These are phyloP conservation scores for Penicillium verrucosum DNA, from an alignment of 2,329 filamentous ascomycete genomes.

Conservation along the genomic window DNA sequence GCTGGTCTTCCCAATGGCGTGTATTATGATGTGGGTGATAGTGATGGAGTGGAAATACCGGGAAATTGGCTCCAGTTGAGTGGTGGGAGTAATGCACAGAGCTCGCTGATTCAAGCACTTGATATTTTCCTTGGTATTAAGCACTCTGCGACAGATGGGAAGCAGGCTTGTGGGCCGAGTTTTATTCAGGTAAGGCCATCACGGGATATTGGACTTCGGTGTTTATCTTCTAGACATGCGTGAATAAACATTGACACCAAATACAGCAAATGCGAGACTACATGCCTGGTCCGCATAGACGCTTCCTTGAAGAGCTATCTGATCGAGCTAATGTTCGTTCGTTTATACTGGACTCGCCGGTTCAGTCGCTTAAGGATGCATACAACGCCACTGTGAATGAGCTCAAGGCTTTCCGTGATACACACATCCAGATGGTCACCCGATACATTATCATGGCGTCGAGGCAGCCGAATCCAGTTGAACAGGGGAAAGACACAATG, in stretches of 20 bases:
- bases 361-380: conserved; percentile 35
- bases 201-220: neutral
- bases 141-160: conserved; percentile 42
- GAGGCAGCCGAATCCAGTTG: conserved; percentile 14
- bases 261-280: conserved; percentile 52
- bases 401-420: conserved; percentile 49
- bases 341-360: conserved; percentile 40
- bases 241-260: neutral
- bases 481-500: conserved; percentile 19
- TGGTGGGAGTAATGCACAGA: conserved; percentile 56
- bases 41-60: conserved; percentile 35
- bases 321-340: conserved; percentile 46
- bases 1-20: conserved; percentile 52
- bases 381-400: conserved; percentile 48
- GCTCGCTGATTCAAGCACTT: conserved; percentile 54
- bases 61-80: conserved; percentile 52
- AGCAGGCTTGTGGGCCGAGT: conserved; percentile 23
- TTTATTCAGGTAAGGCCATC: conserved; percentile 31
- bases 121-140: conserved; percentile 53
- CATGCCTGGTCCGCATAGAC: conserved; percentile 53
- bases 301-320: conserved; percentile 50
- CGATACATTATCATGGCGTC: conserved; percentile 52
- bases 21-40: conserved; percentile 52
- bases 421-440: conserved; percentile 53
- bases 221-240: too few relatives aligned